Evolutionary conservation across 2,329 filamentous ascomycete genomes (phyloP).

Genomic region (Tolypocladium cylindrosporum): DNA sequence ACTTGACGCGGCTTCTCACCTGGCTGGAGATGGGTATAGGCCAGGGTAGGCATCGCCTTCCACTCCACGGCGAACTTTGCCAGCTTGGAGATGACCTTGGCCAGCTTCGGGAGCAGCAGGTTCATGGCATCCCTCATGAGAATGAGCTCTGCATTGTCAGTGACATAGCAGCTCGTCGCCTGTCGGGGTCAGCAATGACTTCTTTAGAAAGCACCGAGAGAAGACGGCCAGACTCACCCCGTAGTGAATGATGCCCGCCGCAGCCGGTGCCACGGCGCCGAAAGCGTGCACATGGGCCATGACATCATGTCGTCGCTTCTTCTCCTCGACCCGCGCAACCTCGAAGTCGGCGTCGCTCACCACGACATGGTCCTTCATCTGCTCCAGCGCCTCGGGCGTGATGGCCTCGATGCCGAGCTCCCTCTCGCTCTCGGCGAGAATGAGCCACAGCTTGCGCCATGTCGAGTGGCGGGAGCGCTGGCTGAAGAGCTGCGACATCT

Average conservation of each 20-base stretch:
- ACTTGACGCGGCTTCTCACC: neutral
- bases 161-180: conserved; percentile 44
- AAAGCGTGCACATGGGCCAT: conserved; percentile 69
- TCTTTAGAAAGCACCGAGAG: neutral
- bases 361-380: conserved; percentile 65
- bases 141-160: conserved; percentile 71
- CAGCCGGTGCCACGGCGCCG: conserved; percentile 62
- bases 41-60: conserved; percentile 60
- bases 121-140: conserved; percentile 55
- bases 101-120: conserved; percentile 67
- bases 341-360: conserved; percentile 72
- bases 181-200: neutral
- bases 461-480: conserved; percentile 63
- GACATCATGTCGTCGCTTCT: conserved; percentile 52
- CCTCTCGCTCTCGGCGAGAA: conserved; percentile 71
- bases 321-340: conserved; percentile 67
- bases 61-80: conserved; percentile 61
- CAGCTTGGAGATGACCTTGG: conserved; percentile 68
- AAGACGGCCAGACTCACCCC: conserved; percentile 23
- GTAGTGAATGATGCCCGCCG: conserved; percentile 75
- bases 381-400: conserved; percentile 60
- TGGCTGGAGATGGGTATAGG: conserved; percentile 62
- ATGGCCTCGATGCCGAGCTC: conserved; percentile 68
- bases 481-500: conserved; percentile 75
- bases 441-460: conserved; percentile 80